A percentile compares a stretch with the other conserved stretches of the same genome.
phyloP scores from a whole-genome alignment of 2,329 filamentous ascomycete genomes.

The Aspergillus pseudotamarii region DNA sequence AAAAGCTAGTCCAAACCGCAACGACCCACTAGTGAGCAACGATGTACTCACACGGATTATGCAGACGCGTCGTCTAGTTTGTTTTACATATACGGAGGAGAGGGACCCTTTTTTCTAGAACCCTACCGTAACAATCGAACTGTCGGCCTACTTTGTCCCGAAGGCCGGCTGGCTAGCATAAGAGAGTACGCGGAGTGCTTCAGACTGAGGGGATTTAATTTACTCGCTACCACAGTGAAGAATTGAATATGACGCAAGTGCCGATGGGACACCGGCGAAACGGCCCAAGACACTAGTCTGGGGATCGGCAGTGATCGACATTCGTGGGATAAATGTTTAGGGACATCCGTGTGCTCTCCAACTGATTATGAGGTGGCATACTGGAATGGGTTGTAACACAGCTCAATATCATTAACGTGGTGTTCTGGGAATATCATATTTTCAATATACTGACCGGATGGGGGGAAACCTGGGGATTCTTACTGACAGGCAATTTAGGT shows the following conservation, averaged over 20 bases:
- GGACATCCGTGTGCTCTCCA: not conserved
- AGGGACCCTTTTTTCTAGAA: not conserved
- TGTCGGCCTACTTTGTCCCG: not conserved
- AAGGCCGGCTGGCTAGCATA: not conserved
- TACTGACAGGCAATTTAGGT: not conserved
- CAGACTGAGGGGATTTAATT: not conserved
- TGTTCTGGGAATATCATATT: not conserved
- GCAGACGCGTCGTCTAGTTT: not conserved
- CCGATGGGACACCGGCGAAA: not conserved
- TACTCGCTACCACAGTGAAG: not conserved
- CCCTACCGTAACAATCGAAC: not conserved
- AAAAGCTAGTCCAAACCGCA: not conserved
- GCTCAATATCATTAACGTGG: not conserved
- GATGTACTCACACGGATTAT: not conserved
- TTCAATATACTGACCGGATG: not conserved
- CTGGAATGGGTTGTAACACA: not conserved
- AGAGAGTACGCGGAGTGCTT: not conserved
- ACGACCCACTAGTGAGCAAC: not conserved
- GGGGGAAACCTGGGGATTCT: not conserved
- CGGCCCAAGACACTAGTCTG: not conserved
- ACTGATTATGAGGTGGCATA: not conserved
- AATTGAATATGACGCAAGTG: not conserved
- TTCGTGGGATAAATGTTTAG: not conserved
- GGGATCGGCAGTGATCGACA: slow-evolving; percentile 6
- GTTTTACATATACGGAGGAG: not conserved